These are phyloP conservation scores for Bacterosira constricta DNA, from an alignment of 108 stramenopile species.

Conservation along the genomic window DNA sequence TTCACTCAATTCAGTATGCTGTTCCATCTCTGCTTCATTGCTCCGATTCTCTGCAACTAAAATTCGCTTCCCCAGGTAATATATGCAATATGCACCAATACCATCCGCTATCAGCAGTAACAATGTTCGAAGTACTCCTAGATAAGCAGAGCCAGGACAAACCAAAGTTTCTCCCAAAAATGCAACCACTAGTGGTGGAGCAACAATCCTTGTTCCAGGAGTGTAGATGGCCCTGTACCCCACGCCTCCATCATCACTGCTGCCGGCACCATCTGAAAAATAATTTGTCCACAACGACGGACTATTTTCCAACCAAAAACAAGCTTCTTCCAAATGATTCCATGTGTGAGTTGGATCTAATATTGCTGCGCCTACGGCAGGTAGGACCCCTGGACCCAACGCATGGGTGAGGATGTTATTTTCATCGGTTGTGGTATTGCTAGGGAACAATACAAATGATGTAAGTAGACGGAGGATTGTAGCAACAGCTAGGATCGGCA, in stretches of 20 bases:
- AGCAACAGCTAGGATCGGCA: neutral
- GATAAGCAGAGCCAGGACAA: neutral
- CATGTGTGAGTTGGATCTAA: slow-evolving; percentile 37
- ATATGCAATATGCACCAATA: slow-evolving; percentile 34
- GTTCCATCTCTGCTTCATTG: slow-evolving; percentile 42
- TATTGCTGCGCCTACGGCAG: slow-evolving; percentile 19
- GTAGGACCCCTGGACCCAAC: slow-evolving; percentile 13
- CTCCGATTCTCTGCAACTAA: slow-evolving; percentile 15
- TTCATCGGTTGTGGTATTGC: neutral
- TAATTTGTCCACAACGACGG: neutral
- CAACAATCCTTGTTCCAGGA: slow-evolving; percentile 20
- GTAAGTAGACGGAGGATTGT: slow-evolving; percentile 15
- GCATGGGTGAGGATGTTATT: neutral
- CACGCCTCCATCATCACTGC: neutral
- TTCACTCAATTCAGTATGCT: slow-evolving; percentile 9
- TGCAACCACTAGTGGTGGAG: slow-evolving; percentile 32
- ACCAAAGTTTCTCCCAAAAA: slow-evolving; percentile 20
- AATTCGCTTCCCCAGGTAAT: slow-evolving; percentile 13
- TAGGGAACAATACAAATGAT: neutral
- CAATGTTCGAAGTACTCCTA: slow-evolving; percentile 2
- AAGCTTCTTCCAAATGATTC: slow-evolving; percentile 39
- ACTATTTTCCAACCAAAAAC: slow-evolving; percentile 16
- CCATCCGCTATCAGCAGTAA: slow-evolving; percentile 26
- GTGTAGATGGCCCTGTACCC: slow-evolving; percentile 19
- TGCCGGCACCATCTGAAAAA: neutral